A percentile compares a stretch with the other conserved stretches of the same genome.
Evolutionary conservation across 129 eudicot species (phyloP).

Genomic region (Centaurea solstitialis): DNA sequence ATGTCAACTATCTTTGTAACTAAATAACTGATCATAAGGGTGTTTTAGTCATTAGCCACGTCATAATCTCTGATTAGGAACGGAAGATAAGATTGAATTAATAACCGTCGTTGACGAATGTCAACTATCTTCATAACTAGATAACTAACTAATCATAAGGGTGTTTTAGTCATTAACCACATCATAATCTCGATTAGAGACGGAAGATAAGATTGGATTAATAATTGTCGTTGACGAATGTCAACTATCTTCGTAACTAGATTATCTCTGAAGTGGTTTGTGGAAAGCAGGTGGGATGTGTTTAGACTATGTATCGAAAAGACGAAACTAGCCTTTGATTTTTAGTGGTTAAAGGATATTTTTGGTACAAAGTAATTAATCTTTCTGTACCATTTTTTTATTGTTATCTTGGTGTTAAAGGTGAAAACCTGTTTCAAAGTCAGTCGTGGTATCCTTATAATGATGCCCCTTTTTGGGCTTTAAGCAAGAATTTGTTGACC

Average conservation of each 20-base stretch:
- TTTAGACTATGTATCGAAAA: background rate
- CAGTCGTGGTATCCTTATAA: background rate
- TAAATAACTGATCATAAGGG: background rate
- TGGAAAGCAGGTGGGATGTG: background rate
- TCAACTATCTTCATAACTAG: background rate
- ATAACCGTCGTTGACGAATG: background rate
- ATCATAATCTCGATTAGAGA: background rate
- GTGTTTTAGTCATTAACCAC: background rate
- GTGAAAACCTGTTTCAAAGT: background rate
- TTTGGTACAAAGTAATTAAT: background rate
- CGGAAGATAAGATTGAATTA: too few species aligned
- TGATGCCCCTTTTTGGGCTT: background rate
- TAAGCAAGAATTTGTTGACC: background rate
- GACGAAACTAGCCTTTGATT: background rate
- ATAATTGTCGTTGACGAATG: background rate
- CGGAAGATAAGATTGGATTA: too few species aligned
- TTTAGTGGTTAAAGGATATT: background rate
- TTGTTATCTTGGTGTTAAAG: background rate
- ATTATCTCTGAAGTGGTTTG: background rate
- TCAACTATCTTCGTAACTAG: background rate
- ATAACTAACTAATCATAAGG: background rate
- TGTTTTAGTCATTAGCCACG: background rate
- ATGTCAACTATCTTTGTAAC: background rate
- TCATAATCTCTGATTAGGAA: background rate
- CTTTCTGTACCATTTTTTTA: background rate